These are phyloP conservation scores for Prunus padus DNA, from an alignment of 306 rosid genomes.

Conservation along the genomic window DNA sequence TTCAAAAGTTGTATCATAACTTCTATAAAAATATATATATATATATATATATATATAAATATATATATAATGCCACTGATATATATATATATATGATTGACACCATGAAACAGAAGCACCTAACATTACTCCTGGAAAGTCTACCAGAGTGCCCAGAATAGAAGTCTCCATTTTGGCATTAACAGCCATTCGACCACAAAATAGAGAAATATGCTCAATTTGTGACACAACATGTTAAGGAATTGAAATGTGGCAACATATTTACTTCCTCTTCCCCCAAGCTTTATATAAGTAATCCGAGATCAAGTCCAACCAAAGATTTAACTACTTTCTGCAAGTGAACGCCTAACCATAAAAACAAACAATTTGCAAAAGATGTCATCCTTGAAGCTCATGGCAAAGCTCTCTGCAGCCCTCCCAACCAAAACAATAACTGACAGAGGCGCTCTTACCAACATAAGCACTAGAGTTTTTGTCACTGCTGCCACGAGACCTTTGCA, in stretches of 20 bases:
- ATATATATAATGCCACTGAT: too few species aligned
- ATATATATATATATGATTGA: neutral
- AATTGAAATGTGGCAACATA: slow-evolving; percentile 3
- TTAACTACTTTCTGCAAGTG: neutral
- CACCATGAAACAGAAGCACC: neutral
- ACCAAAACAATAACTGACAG: neutral
- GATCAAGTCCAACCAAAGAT: neutral
- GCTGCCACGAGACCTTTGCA: slow-evolving; percentile 41
- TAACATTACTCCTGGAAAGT: neutral
- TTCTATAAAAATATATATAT: too few species aligned
- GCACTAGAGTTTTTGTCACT: slow-evolving; percentile 25
- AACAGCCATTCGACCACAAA: slow-evolving; percentile 1
- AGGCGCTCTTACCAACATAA: neutral
- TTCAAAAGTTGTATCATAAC: too few species aligned
- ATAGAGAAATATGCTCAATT: slow-evolving; percentile 23
- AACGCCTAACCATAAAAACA: neutral
- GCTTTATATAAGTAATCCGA: neutral
- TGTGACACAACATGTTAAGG: slow-evolving; percentile 15
- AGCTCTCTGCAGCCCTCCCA: slow-evolving; percentile 19
- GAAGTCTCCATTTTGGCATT: neutral
- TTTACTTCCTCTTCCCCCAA: neutral
- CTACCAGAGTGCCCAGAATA: neutral
- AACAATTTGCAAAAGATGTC: slow-evolving; percentile 18
- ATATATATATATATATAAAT: too few species aligned
- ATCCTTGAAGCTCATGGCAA: slow-evolving; percentile 23